phyloP scores from a whole-genome alignment of 352 stramenopile species.

The Phytophthora megakarya region DNA sequence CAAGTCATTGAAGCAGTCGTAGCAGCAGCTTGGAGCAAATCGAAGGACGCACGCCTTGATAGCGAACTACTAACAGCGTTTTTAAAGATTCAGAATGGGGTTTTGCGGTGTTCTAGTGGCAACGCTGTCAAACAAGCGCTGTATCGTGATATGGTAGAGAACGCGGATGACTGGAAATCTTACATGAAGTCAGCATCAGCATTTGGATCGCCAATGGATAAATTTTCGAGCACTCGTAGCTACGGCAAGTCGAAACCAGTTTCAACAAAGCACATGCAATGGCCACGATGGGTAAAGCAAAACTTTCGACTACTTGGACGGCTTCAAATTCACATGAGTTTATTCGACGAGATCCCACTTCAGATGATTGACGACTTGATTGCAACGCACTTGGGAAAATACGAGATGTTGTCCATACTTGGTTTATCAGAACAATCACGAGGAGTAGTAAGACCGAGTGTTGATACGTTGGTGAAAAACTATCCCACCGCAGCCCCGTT shows the following conservation, averaged over 20 bases:
- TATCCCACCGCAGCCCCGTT: slow-evolving; percentile 20
- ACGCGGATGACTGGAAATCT: slow-evolving; percentile 31
- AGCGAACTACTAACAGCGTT: slow-evolving; percentile 23
- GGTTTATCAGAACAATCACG: slow-evolving; percentile 13
- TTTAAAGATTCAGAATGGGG: slow-evolving; percentile 27
- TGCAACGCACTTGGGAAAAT: slow-evolving; percentile 26
- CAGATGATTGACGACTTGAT: slow-evolving; percentile 36
- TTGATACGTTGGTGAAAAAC: slow-evolving; percentile 16
- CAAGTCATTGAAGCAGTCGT: slow-evolving; percentile 12
- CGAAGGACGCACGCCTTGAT: slow-evolving; percentile 8
- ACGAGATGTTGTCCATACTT: slow-evolving; percentile 21
- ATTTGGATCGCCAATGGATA: not conserved
- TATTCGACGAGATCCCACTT: slow-evolving; percentile 35
- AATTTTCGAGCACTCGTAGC: not conserved
- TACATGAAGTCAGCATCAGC: slow-evolving; percentile 26
- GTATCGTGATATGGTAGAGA: slow-evolving; percentile 39
- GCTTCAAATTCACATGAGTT: slow-evolving; percentile 37
- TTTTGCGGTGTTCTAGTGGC: slow-evolving; percentile 6
- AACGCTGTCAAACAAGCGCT: slow-evolving; percentile 16
- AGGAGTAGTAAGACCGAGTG: slow-evolving; percentile 18
- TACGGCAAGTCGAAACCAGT: not conserved
- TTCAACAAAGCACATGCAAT: slow-evolving; percentile 8
- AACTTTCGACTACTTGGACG: slow-evolving; percentile 32
- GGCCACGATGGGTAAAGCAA: slow-evolving; percentile 35
- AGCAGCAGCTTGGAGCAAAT: not conserved